Evolutionary conservation across 805 yeast genomes (phyloP).

Genomic region (Candida tibetensis): DNA sequence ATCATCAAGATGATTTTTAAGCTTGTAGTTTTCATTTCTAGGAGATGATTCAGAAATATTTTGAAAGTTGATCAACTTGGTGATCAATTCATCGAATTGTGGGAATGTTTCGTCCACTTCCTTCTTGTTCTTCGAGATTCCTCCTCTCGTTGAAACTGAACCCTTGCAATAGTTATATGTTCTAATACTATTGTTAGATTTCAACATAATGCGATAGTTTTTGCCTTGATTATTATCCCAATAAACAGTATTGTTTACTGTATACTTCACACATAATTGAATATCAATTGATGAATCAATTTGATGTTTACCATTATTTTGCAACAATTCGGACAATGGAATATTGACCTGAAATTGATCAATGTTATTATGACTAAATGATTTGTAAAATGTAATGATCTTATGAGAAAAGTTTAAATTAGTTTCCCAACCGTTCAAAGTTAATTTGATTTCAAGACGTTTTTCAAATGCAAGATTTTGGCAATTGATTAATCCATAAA

Average conservation of each 20-base stretch:
- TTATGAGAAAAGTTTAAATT: constrained; percentile 21
- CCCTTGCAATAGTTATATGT: constrained; percentile 5
- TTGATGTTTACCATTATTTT: background rate
- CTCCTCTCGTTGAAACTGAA: background rate
- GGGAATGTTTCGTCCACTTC: constrained; percentile 11
- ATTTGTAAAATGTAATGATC: constrained; percentile 18
- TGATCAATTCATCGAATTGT: constrained; percentile 22
- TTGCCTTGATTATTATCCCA: constrained; percentile 40
- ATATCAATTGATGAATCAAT: constrained; percentile 21
- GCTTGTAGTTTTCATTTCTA: background rate
- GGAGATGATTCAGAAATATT: constrained; percentile 3
- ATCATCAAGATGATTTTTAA: background rate
- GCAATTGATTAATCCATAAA: constrained; percentile 28
- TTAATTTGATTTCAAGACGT: constrained; percentile 40
- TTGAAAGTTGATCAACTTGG: constrained; percentile 18
- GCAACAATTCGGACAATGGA: constrained; percentile 33
- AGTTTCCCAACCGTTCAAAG: constrained; percentile 49
- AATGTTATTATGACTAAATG: constrained; percentile 25
- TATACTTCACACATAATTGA: constrained; percentile 34
- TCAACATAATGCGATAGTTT: constrained; percentile 37
- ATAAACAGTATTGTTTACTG: constrained; percentile 23
- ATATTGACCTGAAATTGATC: constrained; percentile 53
- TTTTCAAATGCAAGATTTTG: constrained; percentile 39
- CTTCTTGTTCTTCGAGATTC: background rate
- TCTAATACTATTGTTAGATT: constrained; percentile 9